phyloP scores from a whole-genome alignment of 148 eudicot genomes.

The Amaranthus hypochondriacus region DNA sequence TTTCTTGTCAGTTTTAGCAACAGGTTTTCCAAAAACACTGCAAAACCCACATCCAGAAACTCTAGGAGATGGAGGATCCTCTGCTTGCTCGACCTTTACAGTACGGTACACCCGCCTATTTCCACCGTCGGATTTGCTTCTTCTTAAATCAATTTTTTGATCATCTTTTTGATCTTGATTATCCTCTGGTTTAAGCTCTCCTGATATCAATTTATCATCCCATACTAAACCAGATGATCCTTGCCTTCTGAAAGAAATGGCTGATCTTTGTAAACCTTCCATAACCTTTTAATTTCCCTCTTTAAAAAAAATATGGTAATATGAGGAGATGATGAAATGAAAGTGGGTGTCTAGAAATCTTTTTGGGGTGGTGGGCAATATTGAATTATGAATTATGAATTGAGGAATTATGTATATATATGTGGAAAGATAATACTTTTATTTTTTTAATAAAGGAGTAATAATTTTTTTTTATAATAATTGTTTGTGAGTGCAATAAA shows the following conservation, averaged over 20 bases:
- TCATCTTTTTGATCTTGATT: conserved; percentile 10
- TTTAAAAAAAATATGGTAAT: background rate
- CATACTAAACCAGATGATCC: conserved; percentile 83
- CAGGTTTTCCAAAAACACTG: conserved; percentile 40
- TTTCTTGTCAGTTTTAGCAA: conserved; percentile 10
- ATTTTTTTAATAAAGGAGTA: too few relatives aligned
- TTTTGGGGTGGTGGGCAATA: conserved; percentile 3
- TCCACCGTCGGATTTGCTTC: conserved; percentile 32
- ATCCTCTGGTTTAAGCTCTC: conserved; percentile 31
- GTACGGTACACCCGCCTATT: conserved; percentile 19
- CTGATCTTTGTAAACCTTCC: conserved; percentile 72
- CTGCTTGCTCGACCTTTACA: conserved; percentile 40
- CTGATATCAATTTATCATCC: conserved; percentile 60
- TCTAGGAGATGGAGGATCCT: conserved; percentile 80
- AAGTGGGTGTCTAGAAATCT: conserved; percentile 16
- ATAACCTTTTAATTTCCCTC: conserved; percentile 18
- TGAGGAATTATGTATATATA: background rate
- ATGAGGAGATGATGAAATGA: background rate
- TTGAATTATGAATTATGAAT: conserved; percentile 10
- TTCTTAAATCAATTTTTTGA: conserved; percentile 18
- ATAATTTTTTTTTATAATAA: too few relatives aligned
- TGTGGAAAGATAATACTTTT: background rate
- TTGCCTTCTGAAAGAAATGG: conserved; percentile 56
- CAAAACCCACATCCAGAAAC: conserved; percentile 59
- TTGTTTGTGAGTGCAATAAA: background rate